Conservation (phyloP, 805 yeast genomes). For the Candida insectalens region DNA sequence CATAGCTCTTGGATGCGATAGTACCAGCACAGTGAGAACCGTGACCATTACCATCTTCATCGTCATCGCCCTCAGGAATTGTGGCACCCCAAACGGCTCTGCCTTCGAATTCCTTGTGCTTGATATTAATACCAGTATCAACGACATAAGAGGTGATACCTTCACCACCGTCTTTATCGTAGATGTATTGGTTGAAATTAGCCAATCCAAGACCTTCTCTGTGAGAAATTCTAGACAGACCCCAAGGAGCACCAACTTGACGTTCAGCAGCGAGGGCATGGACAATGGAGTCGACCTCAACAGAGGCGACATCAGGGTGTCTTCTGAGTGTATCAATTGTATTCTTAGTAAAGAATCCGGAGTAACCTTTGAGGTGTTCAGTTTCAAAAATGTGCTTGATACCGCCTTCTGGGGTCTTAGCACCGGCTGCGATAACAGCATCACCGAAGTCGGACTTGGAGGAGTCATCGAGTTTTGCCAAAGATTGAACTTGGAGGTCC, state of each 20-base stretch:
- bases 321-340: slow-evolving; percentile 60
- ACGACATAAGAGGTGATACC: slow-evolving; percentile 83
- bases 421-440: slow-evolving; percentile 13
- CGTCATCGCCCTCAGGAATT: slow-evolving; percentile 61
- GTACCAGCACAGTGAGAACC: slow-evolving; percentile 98
- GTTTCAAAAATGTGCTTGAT: slow-evolving; percentile 53
- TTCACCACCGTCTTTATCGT: slow-evolving; percentile 65
- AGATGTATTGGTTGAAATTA: slow-evolving; percentile 63
- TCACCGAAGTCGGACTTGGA: slow-evolving; percentile 22
- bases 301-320: slow-evolving; percentile 44
- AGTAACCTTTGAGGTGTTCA: slow-evolving; percentile 63
- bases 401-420: slow-evolving; percentile 32
- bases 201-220: slow-evolving; percentile 60
- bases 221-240: slow-evolving; percentile 83
- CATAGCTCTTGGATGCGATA: slow-evolving; percentile 69
- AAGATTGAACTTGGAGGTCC: slow-evolving; percentile 35
- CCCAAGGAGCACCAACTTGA: slow-evolving; percentile 91
- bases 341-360: slow-evolving; percentile 73
- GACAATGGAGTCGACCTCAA: slow-evolving; percentile 71
- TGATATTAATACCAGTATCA: slow-evolving; percentile 78
- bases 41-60: slow-evolving; percentile 82
- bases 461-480: slow-evolving; percentile 17
- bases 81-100: slow-evolving; percentile 86
- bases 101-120: slow-evolving; percentile 71
- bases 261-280: slow-evolving; percentile 50